phyloP scores from a whole-genome alignment of 345 rosid genomes.

The Rhizophora mangle region DNA sequence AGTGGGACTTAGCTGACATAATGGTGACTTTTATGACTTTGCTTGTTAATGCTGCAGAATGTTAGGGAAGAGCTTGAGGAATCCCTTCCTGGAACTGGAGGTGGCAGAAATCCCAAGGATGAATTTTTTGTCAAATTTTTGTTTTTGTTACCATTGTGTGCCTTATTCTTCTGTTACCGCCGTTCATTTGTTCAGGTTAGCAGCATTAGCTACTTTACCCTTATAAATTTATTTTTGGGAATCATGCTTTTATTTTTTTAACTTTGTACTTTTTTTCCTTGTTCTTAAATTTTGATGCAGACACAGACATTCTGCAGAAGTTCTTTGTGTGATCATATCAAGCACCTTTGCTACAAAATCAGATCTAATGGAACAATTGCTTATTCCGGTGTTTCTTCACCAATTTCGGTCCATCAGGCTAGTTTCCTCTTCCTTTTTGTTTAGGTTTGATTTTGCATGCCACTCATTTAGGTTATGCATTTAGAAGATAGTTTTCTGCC shows the following conservation, averaged over 20 bases:
- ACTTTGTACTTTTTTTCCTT: background rate
- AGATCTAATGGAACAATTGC: conserved; percentile 54
- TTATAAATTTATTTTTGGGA: background rate
- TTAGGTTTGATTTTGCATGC: background rate
- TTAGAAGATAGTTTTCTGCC: background rate
- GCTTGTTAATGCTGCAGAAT: conserved; percentile 39
- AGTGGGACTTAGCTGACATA: background rate
- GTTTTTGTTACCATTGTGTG: conserved; percentile 65
- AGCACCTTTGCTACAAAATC: conserved; percentile 56
- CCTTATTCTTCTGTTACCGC: conserved; percentile 46
- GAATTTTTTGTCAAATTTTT: conserved; percentile 64
- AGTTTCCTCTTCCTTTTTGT: conserved; percentile 7
- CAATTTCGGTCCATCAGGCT: conserved; percentile 53
- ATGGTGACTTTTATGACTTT: background rate
- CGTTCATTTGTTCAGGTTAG: conserved; percentile 52
- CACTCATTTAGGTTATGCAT: background rate
- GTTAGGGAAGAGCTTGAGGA: conserved; percentile 68
- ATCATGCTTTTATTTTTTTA: background rate
- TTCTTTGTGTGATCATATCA: conserved; percentile 58
- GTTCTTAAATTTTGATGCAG: conserved; percentile 36
- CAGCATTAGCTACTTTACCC: conserved; percentile 9
- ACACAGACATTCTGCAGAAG: conserved; percentile 51
- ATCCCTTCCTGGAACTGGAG: conserved; percentile 88
- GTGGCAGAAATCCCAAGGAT: conserved; percentile 73
- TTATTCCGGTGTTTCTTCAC: conserved; percentile 55